Evolutionary conservation across 192 early-diverging fungal genomes (phyloP).

Genomic region (Rhizoclosmatium sp.): DNA sequence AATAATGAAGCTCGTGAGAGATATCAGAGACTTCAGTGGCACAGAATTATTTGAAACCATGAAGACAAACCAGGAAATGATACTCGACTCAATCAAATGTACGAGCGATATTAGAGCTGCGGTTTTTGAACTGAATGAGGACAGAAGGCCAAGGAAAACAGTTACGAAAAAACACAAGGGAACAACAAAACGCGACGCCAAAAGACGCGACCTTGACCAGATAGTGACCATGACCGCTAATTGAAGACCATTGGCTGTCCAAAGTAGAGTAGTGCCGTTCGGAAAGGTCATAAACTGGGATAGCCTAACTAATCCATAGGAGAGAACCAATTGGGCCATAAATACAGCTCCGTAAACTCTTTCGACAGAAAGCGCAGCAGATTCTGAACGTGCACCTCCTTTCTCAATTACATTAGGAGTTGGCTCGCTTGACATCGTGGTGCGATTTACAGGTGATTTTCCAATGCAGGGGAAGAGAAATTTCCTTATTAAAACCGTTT

Average conservation of each 20-base stretch:
- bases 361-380: no score
- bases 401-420: no score
- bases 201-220: background rate
- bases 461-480: no score
- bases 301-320: constrained; percentile 14
- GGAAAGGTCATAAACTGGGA: background rate
- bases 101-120: constrained; percentile 12
- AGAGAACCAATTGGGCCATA: background rate
- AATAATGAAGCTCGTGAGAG: background rate
- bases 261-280: background rate
- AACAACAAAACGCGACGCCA: background rate
- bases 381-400: no score
- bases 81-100: background rate
- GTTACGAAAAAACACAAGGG: constrained; percentile 7
- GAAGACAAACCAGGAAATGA: background rate
- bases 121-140: background rate
- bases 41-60: background rate
- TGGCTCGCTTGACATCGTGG: no score
- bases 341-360: background rate
- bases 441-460: no score
- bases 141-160: constrained; percentile 18
- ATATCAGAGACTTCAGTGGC: background rate
- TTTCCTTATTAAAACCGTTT: background rate
- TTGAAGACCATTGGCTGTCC: constrained; percentile 24
- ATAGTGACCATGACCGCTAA: background rate